phyloP scores from a whole-genome alignment of 495 filamentous ascomycete genomes.

The Hypoxylon intermedium region DNA sequence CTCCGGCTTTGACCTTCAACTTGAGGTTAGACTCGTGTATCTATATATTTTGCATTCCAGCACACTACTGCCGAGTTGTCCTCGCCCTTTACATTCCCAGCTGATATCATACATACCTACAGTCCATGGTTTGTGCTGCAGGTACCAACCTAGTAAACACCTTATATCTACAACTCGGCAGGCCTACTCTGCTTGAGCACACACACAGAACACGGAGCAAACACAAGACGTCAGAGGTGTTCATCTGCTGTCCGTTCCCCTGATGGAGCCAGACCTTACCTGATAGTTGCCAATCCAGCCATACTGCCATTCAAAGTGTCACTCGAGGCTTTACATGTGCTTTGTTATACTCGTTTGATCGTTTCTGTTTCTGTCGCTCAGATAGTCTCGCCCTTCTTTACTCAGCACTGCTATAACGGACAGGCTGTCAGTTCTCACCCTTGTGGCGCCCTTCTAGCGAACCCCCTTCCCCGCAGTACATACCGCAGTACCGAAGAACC shows the following conservation, averaged over 20 bases:
- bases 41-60: neutral
- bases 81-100: neutral
- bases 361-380: neutral
- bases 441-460: constrained; percentile 13
- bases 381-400: neutral
- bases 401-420: too few relatives aligned
- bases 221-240: neutral
- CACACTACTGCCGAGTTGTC: neutral
- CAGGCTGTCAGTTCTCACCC: too few relatives aligned
- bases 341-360: neutral
- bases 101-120: neutral
- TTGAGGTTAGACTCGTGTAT: too few relatives aligned
- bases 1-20: too few relatives aligned
- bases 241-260: neutral
- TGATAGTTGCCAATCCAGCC: constrained; percentile 10
- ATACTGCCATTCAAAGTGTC: constrained; percentile 6
- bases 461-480: neutral
- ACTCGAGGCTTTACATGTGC: neutral
- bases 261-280: neutral
- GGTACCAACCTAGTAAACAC: neutral
- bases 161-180: neutral
- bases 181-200: too few relatives aligned
- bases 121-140: too few relatives aligned
- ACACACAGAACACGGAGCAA: neutral
- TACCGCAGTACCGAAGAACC: too few relatives aligned